A percentile compares a stretch with the other conserved stretches of the same genome.
phyloP scores from a whole-genome alignment of 192 early-diverging fungal species.

The Coemansia umbellata region DNA sequence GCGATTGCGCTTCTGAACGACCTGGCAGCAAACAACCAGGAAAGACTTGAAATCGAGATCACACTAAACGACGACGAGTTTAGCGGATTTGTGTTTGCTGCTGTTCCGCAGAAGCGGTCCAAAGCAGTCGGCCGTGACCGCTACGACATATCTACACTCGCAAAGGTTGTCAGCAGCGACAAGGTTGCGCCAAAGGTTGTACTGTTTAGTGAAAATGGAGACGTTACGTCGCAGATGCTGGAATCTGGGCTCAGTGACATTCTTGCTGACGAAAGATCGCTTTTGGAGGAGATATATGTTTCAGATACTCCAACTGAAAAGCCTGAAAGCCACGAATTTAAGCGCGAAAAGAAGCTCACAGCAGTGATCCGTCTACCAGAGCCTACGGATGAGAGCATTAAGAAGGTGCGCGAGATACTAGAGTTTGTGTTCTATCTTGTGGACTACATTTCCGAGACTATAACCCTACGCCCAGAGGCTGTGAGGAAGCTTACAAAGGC shows the following conservation, averaged over 20 bases:
- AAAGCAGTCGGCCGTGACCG: conserved; percentile 58
- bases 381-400: conserved; percentile 11
- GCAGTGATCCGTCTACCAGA: conserved; percentile 39
- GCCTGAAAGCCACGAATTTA: conserved; percentile 52
- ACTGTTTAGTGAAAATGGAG: conserved; percentile 56
- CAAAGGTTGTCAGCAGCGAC: conserved; percentile 14
- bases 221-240: conserved; percentile 53
- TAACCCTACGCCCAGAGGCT: conserved; percentile 41
- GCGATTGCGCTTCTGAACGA: conserved; percentile 46
- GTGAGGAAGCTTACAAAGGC: conserved; percentile 60
- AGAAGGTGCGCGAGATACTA: conserved; percentile 20
- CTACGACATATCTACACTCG: conserved; percentile 58
- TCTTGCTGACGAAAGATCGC: conserved; percentile 24
- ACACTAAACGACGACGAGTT: conserved; percentile 44
- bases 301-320: conserved; percentile 58
- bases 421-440: conserved; percentile 50
- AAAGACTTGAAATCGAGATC: conserved; percentile 45
- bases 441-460: conserved; percentile 35
- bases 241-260: conserved; percentile 52
- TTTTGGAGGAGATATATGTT: conserved; percentile 59
- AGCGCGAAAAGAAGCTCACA: conserved; percentile 51
- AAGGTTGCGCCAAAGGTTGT: conserved; percentile 38
- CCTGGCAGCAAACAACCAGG: conserved; percentile 30
- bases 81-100: conserved; percentile 66
- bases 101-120: conserved; percentile 55